Conservation (phyloP, 306 rosid genomes). For the Begonia fuchsioides region DNA sequence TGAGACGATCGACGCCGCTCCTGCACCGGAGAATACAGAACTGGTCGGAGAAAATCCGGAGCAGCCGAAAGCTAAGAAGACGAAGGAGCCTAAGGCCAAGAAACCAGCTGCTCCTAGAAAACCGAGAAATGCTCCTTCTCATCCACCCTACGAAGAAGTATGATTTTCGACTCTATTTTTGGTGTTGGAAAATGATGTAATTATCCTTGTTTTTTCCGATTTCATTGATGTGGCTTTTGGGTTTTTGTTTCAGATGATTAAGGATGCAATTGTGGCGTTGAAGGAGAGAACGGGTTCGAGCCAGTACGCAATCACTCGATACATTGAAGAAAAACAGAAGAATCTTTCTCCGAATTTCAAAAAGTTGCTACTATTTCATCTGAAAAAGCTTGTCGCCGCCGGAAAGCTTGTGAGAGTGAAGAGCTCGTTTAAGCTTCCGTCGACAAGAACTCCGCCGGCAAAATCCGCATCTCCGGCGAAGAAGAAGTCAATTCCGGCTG, state of each 20-base stretch:
- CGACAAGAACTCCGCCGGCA: slow-evolving; percentile 7
- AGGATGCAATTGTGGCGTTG: slow-evolving; percentile 50
- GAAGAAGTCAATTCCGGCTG: slow-evolving; percentile 25
- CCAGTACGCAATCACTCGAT: slow-evolving; percentile 71
- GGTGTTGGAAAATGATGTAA: too few species aligned
- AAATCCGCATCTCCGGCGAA: slow-evolving; percentile 11
- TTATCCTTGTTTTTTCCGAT: not conserved
- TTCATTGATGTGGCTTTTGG: not conserved
- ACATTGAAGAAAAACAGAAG: slow-evolving; percentile 67
- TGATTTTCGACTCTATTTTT: too few species aligned
- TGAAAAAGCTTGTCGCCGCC: slow-evolving; percentile 61
- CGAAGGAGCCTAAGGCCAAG: slow-evolving; percentile 38
- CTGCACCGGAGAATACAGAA: slow-evolving; percentile 16
- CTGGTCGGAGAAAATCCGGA: slow-evolving; percentile 24
- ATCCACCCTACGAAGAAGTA: slow-evolving; percentile 81
- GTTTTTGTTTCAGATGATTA: slow-evolving; percentile 44
- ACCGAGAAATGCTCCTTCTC: slow-evolving; percentile 30
- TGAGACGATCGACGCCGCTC: slow-evolving; percentile 15
- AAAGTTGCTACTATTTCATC: slow-evolving; percentile 48
- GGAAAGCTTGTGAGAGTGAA: slow-evolving; percentile 62
- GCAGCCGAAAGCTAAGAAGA: slow-evolving; percentile 25
- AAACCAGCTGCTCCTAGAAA: slow-evolving; percentile 29
- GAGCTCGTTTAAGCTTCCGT: slow-evolving; percentile 51
- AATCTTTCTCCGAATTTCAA: slow-evolving; percentile 40
- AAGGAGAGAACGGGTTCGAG: slow-evolving; percentile 90